Evolutionary conservation across 306 rosid species (phyloP).

Genomic region (Quercus alba): DNA sequence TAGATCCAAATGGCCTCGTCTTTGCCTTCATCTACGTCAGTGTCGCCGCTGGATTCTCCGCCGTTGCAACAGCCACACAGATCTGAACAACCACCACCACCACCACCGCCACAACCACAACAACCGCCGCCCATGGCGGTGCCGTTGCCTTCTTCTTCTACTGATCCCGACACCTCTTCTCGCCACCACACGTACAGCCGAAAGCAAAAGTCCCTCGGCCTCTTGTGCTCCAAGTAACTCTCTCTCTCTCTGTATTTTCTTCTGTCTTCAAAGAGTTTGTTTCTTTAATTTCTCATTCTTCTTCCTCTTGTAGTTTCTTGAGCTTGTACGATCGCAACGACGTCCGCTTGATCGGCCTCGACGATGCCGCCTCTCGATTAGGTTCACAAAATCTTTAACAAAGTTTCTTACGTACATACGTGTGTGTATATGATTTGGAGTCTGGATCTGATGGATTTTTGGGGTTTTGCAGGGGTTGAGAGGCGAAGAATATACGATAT

Average conservation of each 20-base stretch:
- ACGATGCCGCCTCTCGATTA: constrained; percentile 79
- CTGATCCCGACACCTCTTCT: constrained; percentile 37
- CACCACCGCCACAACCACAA: neutral
- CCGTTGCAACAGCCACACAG: too few relatives aligned
- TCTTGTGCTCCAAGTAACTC: constrained; percentile 83
- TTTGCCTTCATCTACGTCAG: neutral
- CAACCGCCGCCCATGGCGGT: constrained; percentile 16
- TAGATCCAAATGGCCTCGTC: neutral
- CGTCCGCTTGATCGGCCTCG: constrained; percentile 70
- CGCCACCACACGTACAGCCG: constrained; percentile 46
- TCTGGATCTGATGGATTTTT: neutral
- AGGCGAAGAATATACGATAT: constrained; percentile 94
- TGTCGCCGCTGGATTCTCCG: neutral
- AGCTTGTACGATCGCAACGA: constrained; percentile 68
- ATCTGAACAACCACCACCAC: too few relatives aligned
- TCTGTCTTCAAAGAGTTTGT: neutral
- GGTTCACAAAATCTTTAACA: constrained; percentile 29
- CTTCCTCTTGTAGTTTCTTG: constrained; percentile 45
- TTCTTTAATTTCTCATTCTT: neutral
- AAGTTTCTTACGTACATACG: neutral
- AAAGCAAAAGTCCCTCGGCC: constrained; percentile 78
- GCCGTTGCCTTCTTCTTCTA: constrained; percentile 34
- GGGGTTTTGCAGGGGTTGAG: constrained; percentile 58
- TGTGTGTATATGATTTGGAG: neutral
- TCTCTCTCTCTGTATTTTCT: neutral